Evolutionary conservation across 148 eudicot genomes (phyloP).

Genomic region (Polygonum maritimum): DNA sequence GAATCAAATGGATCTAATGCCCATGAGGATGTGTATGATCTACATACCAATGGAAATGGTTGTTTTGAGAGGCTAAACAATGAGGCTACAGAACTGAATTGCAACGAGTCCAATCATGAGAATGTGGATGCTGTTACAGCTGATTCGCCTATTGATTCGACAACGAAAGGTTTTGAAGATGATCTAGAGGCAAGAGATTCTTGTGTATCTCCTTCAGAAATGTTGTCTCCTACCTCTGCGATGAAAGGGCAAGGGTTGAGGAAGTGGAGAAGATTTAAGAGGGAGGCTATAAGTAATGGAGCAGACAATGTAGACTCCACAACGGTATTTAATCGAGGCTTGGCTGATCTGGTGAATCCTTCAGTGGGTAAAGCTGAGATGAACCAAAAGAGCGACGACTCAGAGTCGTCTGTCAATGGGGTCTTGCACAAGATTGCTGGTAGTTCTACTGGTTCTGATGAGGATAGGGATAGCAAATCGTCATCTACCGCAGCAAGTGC

Average conservation of each 20-base stretch:
- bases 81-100: neutral
- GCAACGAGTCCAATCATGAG: neutral
- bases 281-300: slow-evolving; percentile 35
- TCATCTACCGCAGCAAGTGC: slow-evolving; percentile 68
- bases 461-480: slow-evolving; percentile 55
- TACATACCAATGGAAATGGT: neutral
- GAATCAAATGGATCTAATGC: neutral
- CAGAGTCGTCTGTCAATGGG: slow-evolving; percentile 58
- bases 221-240: neutral
- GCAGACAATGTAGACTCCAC: slow-evolving; percentile 21
- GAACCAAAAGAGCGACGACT: slow-evolving; percentile 31
- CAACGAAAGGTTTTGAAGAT: neutral
- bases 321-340: slow-evolving; percentile 32
- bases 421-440: slow-evolving; percentile 25
- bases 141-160: neutral
- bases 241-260: slow-evolving; percentile 57
- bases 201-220: neutral
- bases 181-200: neutral
- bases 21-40: neutral
- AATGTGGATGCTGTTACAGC: neutral
- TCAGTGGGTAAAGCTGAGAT: slow-evolving; percentile 15
- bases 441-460: slow-evolving; percentile 46
- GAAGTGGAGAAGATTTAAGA: slow-evolving; percentile 71
- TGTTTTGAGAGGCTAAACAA: neutral
- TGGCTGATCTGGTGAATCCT: slow-evolving; percentile 10